phyloP scores from a whole-genome alignment of 805 yeast genomes.

The Ogataea minuta region DNA sequence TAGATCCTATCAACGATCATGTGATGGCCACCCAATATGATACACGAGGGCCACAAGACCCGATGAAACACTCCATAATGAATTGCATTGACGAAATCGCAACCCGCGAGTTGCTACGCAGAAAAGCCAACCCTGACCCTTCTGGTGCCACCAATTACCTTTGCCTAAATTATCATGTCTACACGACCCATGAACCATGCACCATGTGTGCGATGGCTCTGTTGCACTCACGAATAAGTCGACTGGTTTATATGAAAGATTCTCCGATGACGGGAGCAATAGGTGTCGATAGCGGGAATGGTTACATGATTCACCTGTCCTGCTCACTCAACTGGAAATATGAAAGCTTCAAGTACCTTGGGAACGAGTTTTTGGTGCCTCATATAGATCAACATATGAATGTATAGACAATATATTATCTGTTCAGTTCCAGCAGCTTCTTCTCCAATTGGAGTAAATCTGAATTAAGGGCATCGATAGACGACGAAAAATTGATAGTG shows the following conservation, averaged over 20 bases:
- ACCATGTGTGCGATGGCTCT: slow-evolving; percentile 96
- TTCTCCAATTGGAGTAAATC: slow-evolving; percentile 23
- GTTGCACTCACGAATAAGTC: slow-evolving; percentile 79
- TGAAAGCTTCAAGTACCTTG: slow-evolving; percentile 41
- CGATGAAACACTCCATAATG: slow-evolving; percentile 76
- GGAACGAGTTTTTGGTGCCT: slow-evolving; percentile 15
- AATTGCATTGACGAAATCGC: slow-evolving; percentile 67
- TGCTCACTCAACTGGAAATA: slow-evolving; percentile 82
- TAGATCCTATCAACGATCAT: slow-evolving; percentile 49
- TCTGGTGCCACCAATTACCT: slow-evolving; percentile 45
- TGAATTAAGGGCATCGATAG: slow-evolving; percentile 18
- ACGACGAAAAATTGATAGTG: slow-evolving; percentile 19
- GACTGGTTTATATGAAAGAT: slow-evolving; percentile 59
- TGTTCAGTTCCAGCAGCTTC: slow-evolving; percentile 8
- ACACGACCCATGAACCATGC: slow-evolving; percentile 94
- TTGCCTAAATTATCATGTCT: slow-evolving; percentile 74
- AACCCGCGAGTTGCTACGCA: slow-evolving; percentile 41
- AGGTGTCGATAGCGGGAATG: slow-evolving; percentile 54
- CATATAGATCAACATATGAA: slow-evolving; percentile 27
- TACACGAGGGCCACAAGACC: slow-evolving; percentile 42
- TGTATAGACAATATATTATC: slow-evolving; percentile 11
- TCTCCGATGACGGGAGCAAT: slow-evolving; percentile 54
- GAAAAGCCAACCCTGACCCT: slow-evolving; percentile 23
- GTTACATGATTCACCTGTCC: slow-evolving; percentile 73
- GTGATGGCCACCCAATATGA: slow-evolving; percentile 42